These are phyloP conservation scores for Hylodesmum podocarpum DNA, from an alignment of 306 rosid genomes.

Conservation along the genomic window DNA sequence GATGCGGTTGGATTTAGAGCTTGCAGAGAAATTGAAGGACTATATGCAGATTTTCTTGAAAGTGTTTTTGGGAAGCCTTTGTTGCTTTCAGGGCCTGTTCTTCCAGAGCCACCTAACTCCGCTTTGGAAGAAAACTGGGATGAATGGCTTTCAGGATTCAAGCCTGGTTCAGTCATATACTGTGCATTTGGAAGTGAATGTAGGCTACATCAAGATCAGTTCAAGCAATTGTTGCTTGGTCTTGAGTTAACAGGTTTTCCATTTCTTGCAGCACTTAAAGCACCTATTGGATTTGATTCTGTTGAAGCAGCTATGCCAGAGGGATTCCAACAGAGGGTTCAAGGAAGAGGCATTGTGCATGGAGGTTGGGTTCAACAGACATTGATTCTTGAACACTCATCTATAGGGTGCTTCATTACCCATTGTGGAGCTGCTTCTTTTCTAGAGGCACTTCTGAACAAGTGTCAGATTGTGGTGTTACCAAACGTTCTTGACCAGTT, in stretches of 20 bases:
- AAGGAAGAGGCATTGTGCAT: not conserved
- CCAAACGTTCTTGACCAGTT: no score
- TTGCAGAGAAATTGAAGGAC: no score
- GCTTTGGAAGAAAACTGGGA: conserved; percentile 32
- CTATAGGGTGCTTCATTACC: no score
- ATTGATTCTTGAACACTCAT: no score
- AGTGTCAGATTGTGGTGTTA: no score
- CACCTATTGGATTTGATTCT: not conserved
- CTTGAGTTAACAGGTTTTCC: conserved; percentile 26
- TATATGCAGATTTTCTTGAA: conserved; percentile 4
- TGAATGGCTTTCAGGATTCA: conserved; percentile 19
- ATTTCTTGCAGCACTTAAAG: conserved; percentile 28
- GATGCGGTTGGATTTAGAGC: not conserved
- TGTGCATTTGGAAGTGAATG: conserved; percentile 33
- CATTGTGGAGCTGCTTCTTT: no score
- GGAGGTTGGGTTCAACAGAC: no score
- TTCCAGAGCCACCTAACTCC: not conserved
- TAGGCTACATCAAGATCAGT: not conserved
- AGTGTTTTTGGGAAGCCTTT: not conserved
- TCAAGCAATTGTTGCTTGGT: conserved; percentile 29
- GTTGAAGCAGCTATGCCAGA: conserved; percentile 31
- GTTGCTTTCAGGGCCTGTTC: conserved; percentile 31
- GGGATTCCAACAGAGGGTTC: not conserved
- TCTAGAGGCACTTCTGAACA: no score
- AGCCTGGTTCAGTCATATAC: conserved; percentile 15